Evolutionary conservation across 2,329 filamentous ascomycete genomes (phyloP).

Genomic region (Ascochyta rabiei): DNA sequence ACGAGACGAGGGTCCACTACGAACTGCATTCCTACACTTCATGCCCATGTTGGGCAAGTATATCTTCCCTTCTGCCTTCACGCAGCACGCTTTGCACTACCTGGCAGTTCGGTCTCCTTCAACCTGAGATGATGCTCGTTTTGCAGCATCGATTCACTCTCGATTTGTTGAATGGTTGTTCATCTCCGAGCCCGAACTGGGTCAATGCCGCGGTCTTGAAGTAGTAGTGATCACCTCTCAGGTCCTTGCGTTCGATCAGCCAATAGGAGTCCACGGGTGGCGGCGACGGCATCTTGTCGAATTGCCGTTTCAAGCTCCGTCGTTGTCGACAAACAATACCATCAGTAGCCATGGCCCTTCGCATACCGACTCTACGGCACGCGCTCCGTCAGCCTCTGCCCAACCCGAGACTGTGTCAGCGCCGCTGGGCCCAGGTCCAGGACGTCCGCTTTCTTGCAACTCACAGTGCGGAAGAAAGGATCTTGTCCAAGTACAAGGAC

Average conservation of each 20-base stretch:
- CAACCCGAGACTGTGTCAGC: constrained; percentile 59
- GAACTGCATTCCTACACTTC: background rate
- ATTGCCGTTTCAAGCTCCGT: constrained; percentile 3
- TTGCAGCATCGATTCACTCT: background rate
- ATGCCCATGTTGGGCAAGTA: too few relatives aligned
- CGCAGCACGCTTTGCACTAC: background rate
- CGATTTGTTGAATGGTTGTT: constrained; percentile 9
- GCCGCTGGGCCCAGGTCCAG: constrained; percentile 89
- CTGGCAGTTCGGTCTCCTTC: background rate
- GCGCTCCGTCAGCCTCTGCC: constrained; percentile 39
- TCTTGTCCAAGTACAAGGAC: constrained; percentile 83
- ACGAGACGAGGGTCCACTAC: background rate
- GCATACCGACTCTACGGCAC: constrained; percentile 38
- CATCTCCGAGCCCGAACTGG: constrained; percentile 8
- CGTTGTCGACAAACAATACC: constrained; percentile 5
- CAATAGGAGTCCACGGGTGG: constrained; percentile 14
- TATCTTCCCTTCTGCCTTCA: background rate
- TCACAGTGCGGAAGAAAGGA: constrained; percentile 68
- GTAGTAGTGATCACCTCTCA: constrained; percentile 10
- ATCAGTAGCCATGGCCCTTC: constrained; percentile 28
- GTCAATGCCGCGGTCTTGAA: constrained; percentile 13
- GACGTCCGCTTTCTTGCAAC: constrained; percentile 90
- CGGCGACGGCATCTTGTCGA: constrained; percentile 9
- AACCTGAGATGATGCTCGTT: background rate
- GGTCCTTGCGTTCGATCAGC: constrained; percentile 7